Percentiles rank a stretch among this genome's conserved stretches.
phyloP scores from a whole-genome alignment of 1,284 basidiomycete species.

The Rhodotorula sp. region DNA sequence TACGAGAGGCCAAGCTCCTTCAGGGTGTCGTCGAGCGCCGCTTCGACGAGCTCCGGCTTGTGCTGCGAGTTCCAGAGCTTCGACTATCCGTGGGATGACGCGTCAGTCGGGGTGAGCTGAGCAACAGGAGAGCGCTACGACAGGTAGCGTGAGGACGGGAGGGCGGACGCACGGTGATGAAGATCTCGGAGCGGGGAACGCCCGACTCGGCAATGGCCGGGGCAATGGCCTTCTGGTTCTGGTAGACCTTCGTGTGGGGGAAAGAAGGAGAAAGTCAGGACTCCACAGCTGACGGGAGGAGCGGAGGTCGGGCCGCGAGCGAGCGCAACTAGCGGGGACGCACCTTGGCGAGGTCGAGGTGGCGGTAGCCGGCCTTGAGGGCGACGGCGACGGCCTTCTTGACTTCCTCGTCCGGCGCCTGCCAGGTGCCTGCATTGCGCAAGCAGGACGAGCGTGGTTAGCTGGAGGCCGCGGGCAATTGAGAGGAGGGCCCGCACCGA shows the following conservation, averaged over 20 bases:
- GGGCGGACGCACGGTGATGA: slow-evolving; percentile 47
- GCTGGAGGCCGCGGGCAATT: not conserved
- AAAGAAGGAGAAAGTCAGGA: not conserved
- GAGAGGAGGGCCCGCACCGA: slow-evolving; percentile 7
- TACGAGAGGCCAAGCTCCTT: slow-evolving; percentile 51
- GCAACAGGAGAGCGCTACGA: too few species aligned
- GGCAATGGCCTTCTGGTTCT: slow-evolving; percentile 25
- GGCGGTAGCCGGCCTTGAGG: slow-evolving; percentile 53
- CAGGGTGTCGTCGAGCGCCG: slow-evolving; percentile 53
- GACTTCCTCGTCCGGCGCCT: slow-evolving; percentile 27
- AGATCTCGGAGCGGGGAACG: slow-evolving; percentile 49
- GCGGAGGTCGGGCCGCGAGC: not conserved
- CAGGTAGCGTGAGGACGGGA: too few species aligned
- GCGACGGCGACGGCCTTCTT: slow-evolving; percentile 30
- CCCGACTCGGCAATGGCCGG: slow-evolving; percentile 31
- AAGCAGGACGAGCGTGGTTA: too few species aligned
- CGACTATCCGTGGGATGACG: not conserved
- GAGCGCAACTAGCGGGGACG: not conserved
- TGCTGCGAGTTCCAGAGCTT: slow-evolving; percentile 24
- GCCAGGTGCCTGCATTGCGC: slow-evolving; percentile 28
- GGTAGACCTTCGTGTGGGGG: slow-evolving; percentile 1
- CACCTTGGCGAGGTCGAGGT: slow-evolving; percentile 77
- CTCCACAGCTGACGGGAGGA: too few species aligned
- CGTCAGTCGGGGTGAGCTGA: too few species aligned
- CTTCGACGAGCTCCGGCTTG: slow-evolving; percentile 45